Conservation (phyloP, 345 rosid genomes). For the Heritiera fomes region DNA sequence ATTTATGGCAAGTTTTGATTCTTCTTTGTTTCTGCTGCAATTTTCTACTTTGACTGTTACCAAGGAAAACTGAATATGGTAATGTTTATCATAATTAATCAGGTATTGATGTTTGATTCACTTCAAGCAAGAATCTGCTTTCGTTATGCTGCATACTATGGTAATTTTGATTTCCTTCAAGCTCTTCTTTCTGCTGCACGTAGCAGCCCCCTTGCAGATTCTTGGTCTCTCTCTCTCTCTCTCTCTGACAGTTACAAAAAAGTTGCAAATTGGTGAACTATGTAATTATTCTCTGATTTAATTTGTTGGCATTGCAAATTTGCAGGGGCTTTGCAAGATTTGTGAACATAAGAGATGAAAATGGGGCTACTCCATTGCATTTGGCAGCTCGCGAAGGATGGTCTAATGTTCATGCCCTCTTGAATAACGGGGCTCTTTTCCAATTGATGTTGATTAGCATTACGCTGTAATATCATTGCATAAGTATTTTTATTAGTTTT, state of each 20-base stretch:
- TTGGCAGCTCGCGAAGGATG: slow-evolving; percentile 53
- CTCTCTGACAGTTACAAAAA: not conserved
- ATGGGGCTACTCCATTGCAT: slow-evolving; percentile 56
- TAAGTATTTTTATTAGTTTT: not conserved
- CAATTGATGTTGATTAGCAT: slow-evolving; percentile 25
- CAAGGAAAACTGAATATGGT: slow-evolving; percentile 6
- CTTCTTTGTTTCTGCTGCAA: not conserved
- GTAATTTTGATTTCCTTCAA: slow-evolving; percentile 77
- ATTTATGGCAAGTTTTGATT: slow-evolving; percentile 48
- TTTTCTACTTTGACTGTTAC: slow-evolving; percentile 6
- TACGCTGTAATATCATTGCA: slow-evolving; percentile 7
- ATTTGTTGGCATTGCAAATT: slow-evolving; percentile 13
- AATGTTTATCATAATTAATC: slow-evolving; percentile 20
- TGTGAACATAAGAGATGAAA: slow-evolving; percentile 53
- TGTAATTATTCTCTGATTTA: not conserved
- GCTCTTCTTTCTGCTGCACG: slow-evolving; percentile 78
- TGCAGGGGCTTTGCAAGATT: slow-evolving; percentile 56
- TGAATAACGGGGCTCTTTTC: slow-evolving; percentile 53
- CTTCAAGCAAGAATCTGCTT: slow-evolving; percentile 85
- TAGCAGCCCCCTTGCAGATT: slow-evolving; percentile 75
- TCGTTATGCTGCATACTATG: slow-evolving; percentile 93
- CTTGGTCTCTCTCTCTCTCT: slow-evolving; percentile 48
- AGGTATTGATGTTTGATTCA: slow-evolving; percentile 96
- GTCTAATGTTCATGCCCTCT: slow-evolving; percentile 44
- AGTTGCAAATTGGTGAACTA: not conserved